These are phyloP conservation scores for Trichoderma virens DNA, from an alignment of 495 filamentous ascomycete species.

Conservation along the genomic window DNA sequence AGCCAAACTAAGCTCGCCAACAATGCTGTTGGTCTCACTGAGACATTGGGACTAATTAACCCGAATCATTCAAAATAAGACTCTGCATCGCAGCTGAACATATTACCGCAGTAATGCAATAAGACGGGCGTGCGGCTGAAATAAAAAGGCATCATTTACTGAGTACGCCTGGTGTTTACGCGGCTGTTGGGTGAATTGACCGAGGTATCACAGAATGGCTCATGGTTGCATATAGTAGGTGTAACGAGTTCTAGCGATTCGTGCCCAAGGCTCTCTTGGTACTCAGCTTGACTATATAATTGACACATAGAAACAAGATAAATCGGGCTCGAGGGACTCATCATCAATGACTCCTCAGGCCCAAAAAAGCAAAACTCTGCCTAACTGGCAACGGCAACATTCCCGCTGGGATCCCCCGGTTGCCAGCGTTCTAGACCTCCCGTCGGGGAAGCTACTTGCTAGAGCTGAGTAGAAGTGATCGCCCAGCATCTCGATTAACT, in stretches of 20 bases:
- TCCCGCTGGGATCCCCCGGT: background rate
- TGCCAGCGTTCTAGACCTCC: background rate
- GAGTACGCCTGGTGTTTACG: no score
- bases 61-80: background rate
- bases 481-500: background rate
- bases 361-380: background rate
- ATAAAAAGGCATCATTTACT: no score
- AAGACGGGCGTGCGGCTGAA: conserved; percentile 1
- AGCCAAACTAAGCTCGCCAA: background rate
- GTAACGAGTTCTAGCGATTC: no score
- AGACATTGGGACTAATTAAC: background rate
- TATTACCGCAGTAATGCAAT: background rate
- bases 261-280: no score
- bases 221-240: no score
- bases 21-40: background rate
- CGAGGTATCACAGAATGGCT: no score
- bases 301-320: background rate
- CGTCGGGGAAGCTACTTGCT: background rate
- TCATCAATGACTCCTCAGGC: no score
- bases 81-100: background rate
- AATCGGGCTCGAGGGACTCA: no score
- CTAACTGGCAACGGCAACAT: background rate
- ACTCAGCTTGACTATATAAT: no score
- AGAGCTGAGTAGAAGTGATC: background rate
- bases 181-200: no score